Conservation (phyloP, 257 asterid genomes). For the Lycium ferocissimum region DNA sequence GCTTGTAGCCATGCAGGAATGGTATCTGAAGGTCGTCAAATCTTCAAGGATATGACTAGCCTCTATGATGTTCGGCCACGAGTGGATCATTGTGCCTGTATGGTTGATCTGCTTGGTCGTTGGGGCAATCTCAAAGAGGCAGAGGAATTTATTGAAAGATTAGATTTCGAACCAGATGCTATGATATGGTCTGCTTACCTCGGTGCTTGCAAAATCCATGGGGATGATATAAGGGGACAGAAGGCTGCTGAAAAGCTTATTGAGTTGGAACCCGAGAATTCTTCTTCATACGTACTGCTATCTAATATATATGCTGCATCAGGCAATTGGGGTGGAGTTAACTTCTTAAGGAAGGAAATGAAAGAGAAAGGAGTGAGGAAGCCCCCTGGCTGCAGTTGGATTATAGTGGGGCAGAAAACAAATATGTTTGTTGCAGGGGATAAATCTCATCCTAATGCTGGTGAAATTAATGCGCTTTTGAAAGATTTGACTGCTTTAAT, state of each 20-base stretch:
- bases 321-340: slow-evolving; percentile 78
- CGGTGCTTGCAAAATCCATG: slow-evolving; percentile 82
- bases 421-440: slow-evolving; percentile 48
- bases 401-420: slow-evolving; percentile 39
- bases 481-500: slow-evolving; percentile 40
- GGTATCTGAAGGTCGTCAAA: slow-evolving; percentile 70
- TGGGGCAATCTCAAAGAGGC: slow-evolving; percentile 86
- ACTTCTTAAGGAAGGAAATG: slow-evolving; percentile 67
- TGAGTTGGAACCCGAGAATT: slow-evolving; percentile 70
- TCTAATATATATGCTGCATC: slow-evolving; percentile 79
- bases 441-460: slow-evolving; percentile 37
- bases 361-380: slow-evolving; percentile 65
- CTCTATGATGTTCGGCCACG: slow-evolving; percentile 63
- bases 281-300: slow-evolving; percentile 81
- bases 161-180: slow-evolving; percentile 66
- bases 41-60: slow-evolving; percentile 56
- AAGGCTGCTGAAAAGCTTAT: slow-evolving; percentile 80
- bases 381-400: slow-evolving; percentile 71
- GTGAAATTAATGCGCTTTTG: slow-evolving; percentile 40
- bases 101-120: slow-evolving; percentile 90
- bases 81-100: slow-evolving; percentile 79
- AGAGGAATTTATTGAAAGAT: slow-evolving; percentile 61
- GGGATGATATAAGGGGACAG: slow-evolving; percentile 71
- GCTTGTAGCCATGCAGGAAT: slow-evolving; percentile 91
- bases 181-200: slow-evolving; percentile 84